phyloP scores from a whole-genome alignment of 2,329 filamentous ascomycete species.

The Phialophora tarda region DNA sequence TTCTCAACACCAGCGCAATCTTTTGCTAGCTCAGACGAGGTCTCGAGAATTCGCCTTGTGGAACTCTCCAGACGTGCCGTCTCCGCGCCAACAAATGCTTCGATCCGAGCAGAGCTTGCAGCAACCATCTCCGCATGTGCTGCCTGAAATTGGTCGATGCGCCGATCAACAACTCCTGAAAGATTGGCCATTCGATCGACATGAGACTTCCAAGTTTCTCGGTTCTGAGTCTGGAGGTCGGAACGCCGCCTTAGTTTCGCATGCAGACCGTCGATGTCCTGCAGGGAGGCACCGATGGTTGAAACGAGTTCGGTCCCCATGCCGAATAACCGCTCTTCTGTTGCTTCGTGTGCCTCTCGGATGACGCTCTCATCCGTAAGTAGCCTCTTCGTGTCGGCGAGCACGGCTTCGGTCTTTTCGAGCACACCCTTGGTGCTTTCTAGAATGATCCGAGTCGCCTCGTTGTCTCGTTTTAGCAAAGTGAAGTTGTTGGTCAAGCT shows the following conservation, averaged over 20 bases:
- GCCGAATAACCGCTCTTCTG: conserved; percentile 75
- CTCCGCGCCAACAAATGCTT: conserved; percentile 76
- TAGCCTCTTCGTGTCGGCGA: conserved; percentile 75
- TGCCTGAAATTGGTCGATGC: conserved; percentile 72
- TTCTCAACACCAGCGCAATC: conserved; percentile 70
- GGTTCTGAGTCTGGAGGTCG: conserved; percentile 79
- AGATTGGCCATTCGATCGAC: conserved; percentile 77
- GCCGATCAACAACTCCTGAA: conserved; percentile 75
- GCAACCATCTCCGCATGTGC: conserved; percentile 75
- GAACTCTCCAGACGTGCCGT: conserved; percentile 72
- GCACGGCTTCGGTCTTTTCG: conserved; percentile 84
- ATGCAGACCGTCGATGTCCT: conserved; percentile 79
- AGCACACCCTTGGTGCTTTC: conserved; percentile 81
- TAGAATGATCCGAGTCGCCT: conserved; percentile 72
- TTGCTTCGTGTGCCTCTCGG: conserved; percentile 82
- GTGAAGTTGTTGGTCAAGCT: conserved; percentile 85
- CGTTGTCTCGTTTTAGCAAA: conserved; percentile 85
- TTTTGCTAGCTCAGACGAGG: conserved; percentile 69
- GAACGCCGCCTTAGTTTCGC: conserved; percentile 87
- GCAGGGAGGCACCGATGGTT: conserved; percentile 77
- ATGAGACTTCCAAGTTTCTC: conserved; percentile 76
- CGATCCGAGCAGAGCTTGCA: conserved; percentile 72
- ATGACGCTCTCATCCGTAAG: conserved; percentile 80
- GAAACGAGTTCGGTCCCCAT: conserved; percentile 78
- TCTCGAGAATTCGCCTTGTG: conserved; percentile 71